Conservation (phyloP, 75 land plant genomes). For the Sequoia sempervirens region DNA sequence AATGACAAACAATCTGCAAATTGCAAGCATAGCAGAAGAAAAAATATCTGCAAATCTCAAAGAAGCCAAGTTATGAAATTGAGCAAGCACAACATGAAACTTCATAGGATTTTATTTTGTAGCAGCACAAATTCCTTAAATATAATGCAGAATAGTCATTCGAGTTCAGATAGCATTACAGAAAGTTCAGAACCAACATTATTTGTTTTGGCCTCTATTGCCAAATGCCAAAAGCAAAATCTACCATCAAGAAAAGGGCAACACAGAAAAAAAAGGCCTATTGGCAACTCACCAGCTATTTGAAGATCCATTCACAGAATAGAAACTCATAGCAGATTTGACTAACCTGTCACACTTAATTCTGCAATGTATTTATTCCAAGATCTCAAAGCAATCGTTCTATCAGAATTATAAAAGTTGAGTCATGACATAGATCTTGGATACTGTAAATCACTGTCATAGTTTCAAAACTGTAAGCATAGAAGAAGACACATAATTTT, state of each 20-base stretch:
- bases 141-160: background rate
- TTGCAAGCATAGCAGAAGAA: background rate
- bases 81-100: background rate
- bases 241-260: background rate
- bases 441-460: background rate
- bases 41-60: background rate
- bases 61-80: background rate
- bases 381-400: constrained; percentile 4
- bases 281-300: background rate
- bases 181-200: background rate
- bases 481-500: background rate
- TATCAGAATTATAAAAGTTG: background rate
- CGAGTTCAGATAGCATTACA: background rate
- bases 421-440: background rate
- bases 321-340: background rate
- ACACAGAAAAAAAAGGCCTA: background rate
- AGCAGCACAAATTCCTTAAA: background rate
- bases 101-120: background rate
- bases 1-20: background rate
- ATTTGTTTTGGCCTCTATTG: background rate
- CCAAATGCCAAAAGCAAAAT: background rate
- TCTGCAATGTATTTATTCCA: constrained; percentile 33
- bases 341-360: background rate
- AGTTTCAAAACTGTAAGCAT: background rate
- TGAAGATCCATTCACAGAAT: background rate